These are phyloP conservation scores for Phytophthora kernoviae DNA, from an alignment of 352 stramenopile species.

Conservation along the genomic window DNA sequence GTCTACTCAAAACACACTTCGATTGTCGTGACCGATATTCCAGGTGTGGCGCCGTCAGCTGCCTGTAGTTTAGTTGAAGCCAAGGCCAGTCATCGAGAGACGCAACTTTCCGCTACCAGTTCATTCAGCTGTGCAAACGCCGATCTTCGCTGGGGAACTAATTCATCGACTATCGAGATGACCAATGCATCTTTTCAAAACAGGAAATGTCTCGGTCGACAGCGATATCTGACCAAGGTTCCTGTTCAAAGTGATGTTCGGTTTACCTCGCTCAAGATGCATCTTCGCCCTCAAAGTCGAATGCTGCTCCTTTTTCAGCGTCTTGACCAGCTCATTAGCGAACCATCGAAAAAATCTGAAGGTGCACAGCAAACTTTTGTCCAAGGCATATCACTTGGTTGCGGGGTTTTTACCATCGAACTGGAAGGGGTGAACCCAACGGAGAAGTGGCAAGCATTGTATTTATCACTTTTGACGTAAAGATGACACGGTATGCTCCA, in stretches of 20 bases:
- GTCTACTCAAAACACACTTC: constrained; percentile 30
- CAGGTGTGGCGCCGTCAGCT: constrained; percentile 20
- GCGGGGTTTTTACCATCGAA: constrained; percentile 29
- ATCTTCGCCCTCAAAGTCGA: constrained; percentile 32
- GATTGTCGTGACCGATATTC: constrained; percentile 36
- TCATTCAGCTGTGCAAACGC: constrained; percentile 36
- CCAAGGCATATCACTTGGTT: constrained; percentile 40
- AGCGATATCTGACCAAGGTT: constrained; percentile 29
- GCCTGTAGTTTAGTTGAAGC: constrained; percentile 27
- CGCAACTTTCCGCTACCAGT: constrained; percentile 26
- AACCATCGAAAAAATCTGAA: constrained; percentile 15
- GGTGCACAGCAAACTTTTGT: constrained; percentile 14
- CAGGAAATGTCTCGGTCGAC: constrained; percentile 27
- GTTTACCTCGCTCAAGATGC: constrained; percentile 19
- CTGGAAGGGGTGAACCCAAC: constrained; percentile 3
- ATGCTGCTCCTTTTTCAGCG: constrained; percentile 53
- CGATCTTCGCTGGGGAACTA: constrained; percentile 29
- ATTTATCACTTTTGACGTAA: constrained; percentile 37
- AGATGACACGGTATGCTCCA: constrained; percentile 46
- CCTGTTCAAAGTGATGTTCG: constrained; percentile 34
- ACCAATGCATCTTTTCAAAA: constrained; percentile 24
- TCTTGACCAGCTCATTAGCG: constrained; percentile 52
- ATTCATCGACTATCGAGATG: constrained; percentile 18
- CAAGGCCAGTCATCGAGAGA: constrained; percentile 31
- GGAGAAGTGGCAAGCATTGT: constrained; percentile 14